Base-by-base conservation (phyloP, 441 rosid species). In the Codiaeum variegatum region DNA sequence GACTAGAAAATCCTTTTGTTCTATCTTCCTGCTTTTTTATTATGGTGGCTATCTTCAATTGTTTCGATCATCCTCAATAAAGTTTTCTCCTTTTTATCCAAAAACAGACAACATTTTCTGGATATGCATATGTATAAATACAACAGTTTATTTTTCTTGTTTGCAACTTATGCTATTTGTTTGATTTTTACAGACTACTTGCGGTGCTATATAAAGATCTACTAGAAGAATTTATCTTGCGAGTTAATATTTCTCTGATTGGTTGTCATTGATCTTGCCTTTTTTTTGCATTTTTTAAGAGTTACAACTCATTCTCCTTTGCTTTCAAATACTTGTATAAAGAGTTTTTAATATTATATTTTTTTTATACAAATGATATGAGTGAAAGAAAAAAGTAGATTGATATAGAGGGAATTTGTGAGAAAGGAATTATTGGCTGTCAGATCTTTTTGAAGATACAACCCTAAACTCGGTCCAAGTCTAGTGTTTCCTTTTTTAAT, bases 121-220 rank as follows among this genome's bases (percentile, higher is more conserved):
- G 55, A n/a, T 18, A 19, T 29, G n/a, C n/a, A n/a, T n/a, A n/a
- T n/a, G n/a, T n/a, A n/a, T n/a, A n/a, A n/a, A n/a, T n/a, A 13
- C 26, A 24, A 6, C 36, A 13, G 46, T 10, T 32, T 28, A n/a
- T 36, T 59, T 49, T 4, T 0, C 34, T 72, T 63, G 62, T 7
- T 13, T 21, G 65, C 42, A 6, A 18, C 36, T 73, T 18, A 49
- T 64, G 36, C 62, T 15, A 55, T 28, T 49, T 44, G 32, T 54
- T 54, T 77, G 40, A 19, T 70, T 74, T 77, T 72, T 76, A 74
- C 95, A 94, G 98, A 84, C 82, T 93, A 90, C 80, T 89, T 72
- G 94, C 93, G 71, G 93, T 90, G 46, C 87, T 93, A 69, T 90
- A 97, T 63, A 93, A 97, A 83, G 99, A 95, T 85, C 88, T 93